Evolutionary conservation across 78 protist genomes (phyloP).

Genomic region (Blattamonas nauphoetae): DNA sequence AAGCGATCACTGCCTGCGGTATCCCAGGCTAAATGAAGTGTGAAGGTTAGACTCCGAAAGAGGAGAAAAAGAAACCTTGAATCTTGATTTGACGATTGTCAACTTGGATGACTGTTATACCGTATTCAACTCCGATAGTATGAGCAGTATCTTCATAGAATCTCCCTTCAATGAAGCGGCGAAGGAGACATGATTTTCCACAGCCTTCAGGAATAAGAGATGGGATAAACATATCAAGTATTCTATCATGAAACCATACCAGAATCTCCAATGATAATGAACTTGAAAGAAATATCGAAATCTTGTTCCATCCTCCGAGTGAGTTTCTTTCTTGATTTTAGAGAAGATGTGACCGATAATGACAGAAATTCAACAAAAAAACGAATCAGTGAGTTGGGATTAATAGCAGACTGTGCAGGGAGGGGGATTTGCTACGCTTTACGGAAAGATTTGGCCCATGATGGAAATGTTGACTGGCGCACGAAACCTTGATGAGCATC

Average conservation of each 20-base stretch:
- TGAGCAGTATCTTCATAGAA: background rate
- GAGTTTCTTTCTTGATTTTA: no score
- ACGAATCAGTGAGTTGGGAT: no score
- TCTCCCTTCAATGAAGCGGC: background rate
- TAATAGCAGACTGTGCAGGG: no score
- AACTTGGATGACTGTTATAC: background rate
- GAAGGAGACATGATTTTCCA: conserved; percentile 2
- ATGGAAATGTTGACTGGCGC: no score
- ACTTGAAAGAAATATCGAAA: background rate
- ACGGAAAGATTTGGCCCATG: no score
- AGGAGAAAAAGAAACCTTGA: background rate
- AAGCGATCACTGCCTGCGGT: conserved; percentile 73
- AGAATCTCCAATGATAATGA: conserved; percentile 3
- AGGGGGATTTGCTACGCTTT: no score
- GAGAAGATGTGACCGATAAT: no score
- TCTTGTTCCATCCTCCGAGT: background rate
- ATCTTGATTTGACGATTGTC: background rate
- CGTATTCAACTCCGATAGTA: background rate
- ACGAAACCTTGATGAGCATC: no score
- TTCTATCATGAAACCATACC: background rate
- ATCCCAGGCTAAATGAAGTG: conserved; percentile 30
- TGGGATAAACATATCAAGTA: background rate
- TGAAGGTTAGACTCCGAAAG: background rate
- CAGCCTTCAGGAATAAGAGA: background rate
- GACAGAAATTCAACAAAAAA: no score